phyloP scores from a whole-genome alignment of 768 basidiomycete genomes.

The Phallus indusiatus region DNA sequence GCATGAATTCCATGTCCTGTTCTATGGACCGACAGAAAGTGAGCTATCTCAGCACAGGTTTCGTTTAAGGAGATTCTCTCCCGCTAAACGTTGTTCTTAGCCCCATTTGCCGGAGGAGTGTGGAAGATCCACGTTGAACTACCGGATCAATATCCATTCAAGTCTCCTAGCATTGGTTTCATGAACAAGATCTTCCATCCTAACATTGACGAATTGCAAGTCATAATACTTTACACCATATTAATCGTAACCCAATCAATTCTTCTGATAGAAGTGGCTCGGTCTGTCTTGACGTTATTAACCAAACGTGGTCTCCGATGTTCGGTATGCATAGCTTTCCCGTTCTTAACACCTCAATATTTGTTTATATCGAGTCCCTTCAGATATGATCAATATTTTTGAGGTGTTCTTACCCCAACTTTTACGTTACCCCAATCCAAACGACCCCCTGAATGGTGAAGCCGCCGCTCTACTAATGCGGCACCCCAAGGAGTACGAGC shows the following conservation, averaged over 20 bases:
- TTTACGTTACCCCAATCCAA: conserved; percentile 94
- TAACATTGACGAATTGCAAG: conserved; percentile 97
- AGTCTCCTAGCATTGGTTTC: conserved; percentile 97
- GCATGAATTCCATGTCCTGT: conserved; percentile 97
- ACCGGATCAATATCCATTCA: conserved; percentile 97
- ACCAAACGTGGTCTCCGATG: conserved; percentile 99
- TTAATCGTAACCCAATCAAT: neutral
- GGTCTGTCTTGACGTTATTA: conserved; percentile 97
- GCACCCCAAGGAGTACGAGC: conserved; percentile 92
- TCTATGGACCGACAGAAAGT: conserved; percentile 93
- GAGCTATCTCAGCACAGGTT: conserved; percentile 10
- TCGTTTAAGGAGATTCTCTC: neutral
- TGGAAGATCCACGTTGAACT: conserved; percentile 99
- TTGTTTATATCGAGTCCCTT: neutral
- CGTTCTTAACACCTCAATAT: neutral
- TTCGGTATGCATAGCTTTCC: conserved; percentile 57
- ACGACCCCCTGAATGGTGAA: conserved; percentile 96
- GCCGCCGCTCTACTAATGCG: conserved; percentile 96
- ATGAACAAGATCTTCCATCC: conserved; percentile 99
- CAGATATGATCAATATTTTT: conserved; percentile 99
- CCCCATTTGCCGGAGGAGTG: conserved; percentile 93
- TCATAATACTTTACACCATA: conserved; percentile 14
- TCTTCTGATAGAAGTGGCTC: conserved; percentile 70
- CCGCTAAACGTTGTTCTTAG: conserved; percentile 21
- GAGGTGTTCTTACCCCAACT: conserved; percentile 97